Conservation (phyloP, 306 rosid species). For the Urtica urens region DNA sequence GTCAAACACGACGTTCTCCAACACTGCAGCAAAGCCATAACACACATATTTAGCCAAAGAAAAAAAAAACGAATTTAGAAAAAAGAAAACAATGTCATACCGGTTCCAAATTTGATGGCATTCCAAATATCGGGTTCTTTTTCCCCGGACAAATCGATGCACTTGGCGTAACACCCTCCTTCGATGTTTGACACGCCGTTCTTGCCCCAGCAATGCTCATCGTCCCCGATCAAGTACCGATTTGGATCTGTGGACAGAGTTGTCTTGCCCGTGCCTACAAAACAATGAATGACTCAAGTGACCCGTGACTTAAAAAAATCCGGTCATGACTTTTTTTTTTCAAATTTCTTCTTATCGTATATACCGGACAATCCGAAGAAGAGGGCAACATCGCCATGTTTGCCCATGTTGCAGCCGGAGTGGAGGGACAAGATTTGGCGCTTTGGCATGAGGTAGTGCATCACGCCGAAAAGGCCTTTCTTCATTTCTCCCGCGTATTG, state of each 20-base stretch:
- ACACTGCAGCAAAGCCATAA: constrained; percentile 29
- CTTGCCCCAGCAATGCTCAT: constrained; percentile 81
- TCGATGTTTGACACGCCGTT: constrained; percentile 80
- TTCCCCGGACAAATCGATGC: constrained; percentile 68
- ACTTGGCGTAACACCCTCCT: constrained; percentile 97
- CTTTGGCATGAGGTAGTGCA: constrained; percentile 92
- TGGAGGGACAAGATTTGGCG: constrained; percentile 74
- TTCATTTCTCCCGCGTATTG: constrained; percentile 98
- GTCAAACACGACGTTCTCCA: constrained; percentile 86
- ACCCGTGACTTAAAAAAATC: neutral
- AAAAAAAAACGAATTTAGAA: neutral
- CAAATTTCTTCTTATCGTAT: neutral
- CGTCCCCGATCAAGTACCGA: constrained; percentile 71
- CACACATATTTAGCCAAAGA: neutral
- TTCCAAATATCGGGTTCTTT: constrained; percentile 91
- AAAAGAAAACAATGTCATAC: constrained; percentile 19
- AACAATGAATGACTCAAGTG: neutral
- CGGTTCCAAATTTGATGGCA: constrained; percentile 83
- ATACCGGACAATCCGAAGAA: constrained; percentile 93
- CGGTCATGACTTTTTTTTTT: neutral
- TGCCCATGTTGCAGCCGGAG: constrained; percentile 88
- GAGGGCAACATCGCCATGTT: constrained; percentile 83
- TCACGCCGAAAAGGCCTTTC: constrained; percentile 81
- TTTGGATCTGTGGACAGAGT: constrained; percentile 78
- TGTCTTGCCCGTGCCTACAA: constrained; percentile 87